A percentile compares a stretch with the other conserved stretches of the same genome.
phyloP scores from a whole-genome alignment of 2,329 filamentous ascomycete species.

The Cladobotryum mycophilum region DNA sequence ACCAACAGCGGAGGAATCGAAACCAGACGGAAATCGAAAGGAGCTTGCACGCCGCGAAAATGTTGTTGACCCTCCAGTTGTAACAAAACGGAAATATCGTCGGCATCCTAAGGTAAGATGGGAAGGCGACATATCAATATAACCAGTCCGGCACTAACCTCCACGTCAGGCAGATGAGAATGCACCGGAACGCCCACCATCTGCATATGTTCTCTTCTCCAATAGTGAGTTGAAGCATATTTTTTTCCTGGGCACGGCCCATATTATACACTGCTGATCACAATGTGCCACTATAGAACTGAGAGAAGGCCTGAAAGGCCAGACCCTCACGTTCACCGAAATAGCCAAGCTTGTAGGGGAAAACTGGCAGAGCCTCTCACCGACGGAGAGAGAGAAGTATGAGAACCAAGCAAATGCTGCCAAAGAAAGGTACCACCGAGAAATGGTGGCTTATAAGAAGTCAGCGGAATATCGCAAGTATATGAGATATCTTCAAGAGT shows the following conservation, averaged over 20 bases:
- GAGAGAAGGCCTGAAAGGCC: constrained; percentile 69
- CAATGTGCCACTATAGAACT: constrained; percentile 47
- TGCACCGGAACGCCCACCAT: constrained; percentile 72
- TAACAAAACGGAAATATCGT: constrained; percentile 67
- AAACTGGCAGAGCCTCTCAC: constrained; percentile 67
- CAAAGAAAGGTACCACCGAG: constrained; percentile 71
- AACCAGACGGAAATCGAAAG: constrained; percentile 46
- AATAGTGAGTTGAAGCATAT: constrained; percentile 58
- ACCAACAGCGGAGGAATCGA: constrained; percentile 47
- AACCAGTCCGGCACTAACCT: not conserved
- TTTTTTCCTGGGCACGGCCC: not conserved
- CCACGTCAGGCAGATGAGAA: constrained; percentile 61
- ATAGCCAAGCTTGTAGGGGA: constrained; percentile 79
- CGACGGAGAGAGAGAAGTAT: constrained; percentile 62
- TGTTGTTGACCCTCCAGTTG: constrained; percentile 36
- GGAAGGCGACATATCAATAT: not conserved
- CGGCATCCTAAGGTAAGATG: constrained; percentile 64
- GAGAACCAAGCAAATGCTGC: constrained; percentile 65
- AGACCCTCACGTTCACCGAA: constrained; percentile 73
- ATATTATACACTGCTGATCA: not conserved
- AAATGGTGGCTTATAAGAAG: constrained; percentile 71
- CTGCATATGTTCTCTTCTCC: constrained; percentile 79
- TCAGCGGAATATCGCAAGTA: constrained; percentile 64
- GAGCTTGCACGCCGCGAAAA: constrained; percentile 43
- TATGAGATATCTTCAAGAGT: constrained; percentile 66